Percentiles rank a stretch among this genome's conserved stretches.
Conservation (phyloP, 2,329 filamentous ascomycete species). For the Fusarium sp. region DNA sequence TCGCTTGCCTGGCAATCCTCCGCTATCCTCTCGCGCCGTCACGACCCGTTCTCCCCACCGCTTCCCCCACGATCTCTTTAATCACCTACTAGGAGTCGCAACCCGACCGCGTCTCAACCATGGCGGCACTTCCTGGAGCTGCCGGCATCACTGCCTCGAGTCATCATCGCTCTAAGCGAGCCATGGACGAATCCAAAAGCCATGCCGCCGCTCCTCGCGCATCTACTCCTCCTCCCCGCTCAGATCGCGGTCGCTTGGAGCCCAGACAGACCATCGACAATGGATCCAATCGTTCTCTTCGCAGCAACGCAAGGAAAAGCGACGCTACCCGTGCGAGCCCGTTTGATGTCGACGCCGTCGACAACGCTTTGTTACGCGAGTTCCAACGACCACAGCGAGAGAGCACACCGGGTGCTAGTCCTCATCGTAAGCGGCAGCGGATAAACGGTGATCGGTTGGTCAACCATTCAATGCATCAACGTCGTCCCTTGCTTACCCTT, state of each 20-base stretch:
- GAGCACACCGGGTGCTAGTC: conserved; percentile 65
- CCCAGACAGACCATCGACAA: conserved; percentile 54
- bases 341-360: conserved; percentile 63
- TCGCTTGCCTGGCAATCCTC: conserved; percentile 15
- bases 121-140: conserved; percentile 51
- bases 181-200: conserved; percentile 47
- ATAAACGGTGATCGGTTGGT: conserved; percentile 71
- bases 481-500: conserved; percentile 36
- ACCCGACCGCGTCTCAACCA: conserved; percentile 33
- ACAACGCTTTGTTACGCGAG: conserved; percentile 64
- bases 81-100: conserved; percentile 11
- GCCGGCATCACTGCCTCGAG: conserved; percentile 44
- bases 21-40: conserved; percentile 12
- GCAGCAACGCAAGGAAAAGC: conserved; percentile 50
- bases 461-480: background rate
- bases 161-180: conserved; percentile 49
- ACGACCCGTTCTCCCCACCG: conserved; percentile 8
- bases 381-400: conserved; percentile 63
- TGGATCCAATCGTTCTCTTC: conserved; percentile 47
- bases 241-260: conserved; percentile 58
- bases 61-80: conserved; percentile 10
- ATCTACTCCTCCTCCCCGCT: conserved; percentile 58
- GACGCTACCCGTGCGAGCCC: conserved; percentile 51
- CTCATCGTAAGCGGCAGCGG: conserved; percentile 69
- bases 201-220: conserved; percentile 51